Evolutionary conservation across 1,284 basidiomycete species (phyloP).

Genomic region (Ganoderma lucidum): DNA sequence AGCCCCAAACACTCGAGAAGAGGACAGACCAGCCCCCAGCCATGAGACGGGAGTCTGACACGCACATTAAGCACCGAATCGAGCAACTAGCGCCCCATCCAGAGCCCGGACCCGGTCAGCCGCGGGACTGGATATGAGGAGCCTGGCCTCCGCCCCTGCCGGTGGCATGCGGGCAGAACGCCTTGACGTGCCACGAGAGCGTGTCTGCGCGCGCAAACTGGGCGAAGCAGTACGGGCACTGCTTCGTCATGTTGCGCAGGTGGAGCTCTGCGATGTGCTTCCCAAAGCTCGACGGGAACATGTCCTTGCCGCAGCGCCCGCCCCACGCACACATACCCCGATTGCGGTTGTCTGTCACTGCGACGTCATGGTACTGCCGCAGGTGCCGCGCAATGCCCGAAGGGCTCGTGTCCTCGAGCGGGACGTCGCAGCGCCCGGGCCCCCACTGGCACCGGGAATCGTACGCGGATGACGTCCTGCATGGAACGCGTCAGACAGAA

Average conservation of each 20-base stretch:
- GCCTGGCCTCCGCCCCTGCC: not conserved
- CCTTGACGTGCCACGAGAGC: constrained; percentile 36
- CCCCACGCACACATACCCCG: constrained; percentile 32
- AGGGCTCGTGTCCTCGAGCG: constrained; percentile 31
- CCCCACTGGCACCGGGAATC: constrained; percentile 26
- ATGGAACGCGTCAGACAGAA: constrained; percentile 8
- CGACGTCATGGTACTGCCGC: constrained; percentile 30
- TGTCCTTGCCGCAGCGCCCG: constrained; percentile 32
- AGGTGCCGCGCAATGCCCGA: constrained; percentile 35
- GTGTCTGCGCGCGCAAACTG: constrained; percentile 35
- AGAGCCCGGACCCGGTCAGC: not conserved
- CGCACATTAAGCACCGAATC: constrained; percentile 14
- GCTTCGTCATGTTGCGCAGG: constrained; percentile 33
- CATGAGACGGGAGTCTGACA: constrained; percentile 9
- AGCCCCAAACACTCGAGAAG: not conserved
- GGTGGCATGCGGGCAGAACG: constrained; percentile 29
- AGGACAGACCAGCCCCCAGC: not conserved
- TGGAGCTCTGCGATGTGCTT: constrained; percentile 38
- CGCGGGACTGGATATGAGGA: constrained; percentile 5
- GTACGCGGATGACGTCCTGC: constrained; percentile 13
- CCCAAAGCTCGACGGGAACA: constrained; percentile 36
- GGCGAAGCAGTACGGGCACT: constrained; percentile 33
- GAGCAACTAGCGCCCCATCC: not conserved
- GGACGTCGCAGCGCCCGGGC: constrained; percentile 18
- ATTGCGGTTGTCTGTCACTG: constrained; percentile 30